These are phyloP conservation scores for Thielaviopsis punctulata DNA, from an alignment of 2,329 filamentous ascomycete genomes.

Conservation along the genomic window DNA sequence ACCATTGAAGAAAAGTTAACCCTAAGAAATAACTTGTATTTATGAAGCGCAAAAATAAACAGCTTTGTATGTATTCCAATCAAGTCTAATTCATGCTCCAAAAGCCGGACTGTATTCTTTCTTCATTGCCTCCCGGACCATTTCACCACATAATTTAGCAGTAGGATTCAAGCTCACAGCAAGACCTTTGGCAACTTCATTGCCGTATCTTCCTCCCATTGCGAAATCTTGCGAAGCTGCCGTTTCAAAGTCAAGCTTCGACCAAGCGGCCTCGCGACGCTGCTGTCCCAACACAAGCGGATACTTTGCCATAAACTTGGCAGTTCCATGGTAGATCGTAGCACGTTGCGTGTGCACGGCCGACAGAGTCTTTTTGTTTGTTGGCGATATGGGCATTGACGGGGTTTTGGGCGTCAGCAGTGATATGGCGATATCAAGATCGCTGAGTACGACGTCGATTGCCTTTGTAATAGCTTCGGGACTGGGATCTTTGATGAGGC, in stretches of 20 bases:
- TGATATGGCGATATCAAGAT: slow-evolving; percentile 40
- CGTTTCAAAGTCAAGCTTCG: slow-evolving; percentile 39
- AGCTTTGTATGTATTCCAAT: neutral
- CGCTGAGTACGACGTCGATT: slow-evolving; percentile 27
- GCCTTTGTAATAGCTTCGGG: slow-evolving; percentile 22
- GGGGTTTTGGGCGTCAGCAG: slow-evolving; percentile 37
- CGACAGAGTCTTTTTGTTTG: slow-evolving; percentile 47
- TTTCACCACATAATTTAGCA: slow-evolving; percentile 51
- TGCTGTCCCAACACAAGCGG: slow-evolving; percentile 22
- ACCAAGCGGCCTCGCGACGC: slow-evolving; percentile 32
- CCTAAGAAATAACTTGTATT: neutral
- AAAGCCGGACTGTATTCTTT: slow-evolving; percentile 44
- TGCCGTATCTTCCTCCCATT: slow-evolving; percentile 47
- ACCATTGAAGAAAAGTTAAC: neutral
- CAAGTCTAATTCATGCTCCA: slow-evolving; percentile 18
- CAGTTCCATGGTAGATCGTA: slow-evolving; percentile 42
- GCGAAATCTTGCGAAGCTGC: slow-evolving; percentile 45
- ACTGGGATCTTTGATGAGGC: slow-evolving; percentile 24
- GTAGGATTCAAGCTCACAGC: slow-evolving; percentile 50
- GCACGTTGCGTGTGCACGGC: slow-evolving; percentile 57
- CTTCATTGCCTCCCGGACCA: slow-evolving; percentile 52
- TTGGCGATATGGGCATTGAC: slow-evolving; percentile 39
- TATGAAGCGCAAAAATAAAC: neutral
- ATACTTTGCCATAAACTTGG: slow-evolving; percentile 28
- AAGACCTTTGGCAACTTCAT: slow-evolving; percentile 45